These are phyloP conservation scores for Corrigiola litoralis DNA, from an alignment of 179 eudicot genomes.

Conservation along the genomic window DNA sequence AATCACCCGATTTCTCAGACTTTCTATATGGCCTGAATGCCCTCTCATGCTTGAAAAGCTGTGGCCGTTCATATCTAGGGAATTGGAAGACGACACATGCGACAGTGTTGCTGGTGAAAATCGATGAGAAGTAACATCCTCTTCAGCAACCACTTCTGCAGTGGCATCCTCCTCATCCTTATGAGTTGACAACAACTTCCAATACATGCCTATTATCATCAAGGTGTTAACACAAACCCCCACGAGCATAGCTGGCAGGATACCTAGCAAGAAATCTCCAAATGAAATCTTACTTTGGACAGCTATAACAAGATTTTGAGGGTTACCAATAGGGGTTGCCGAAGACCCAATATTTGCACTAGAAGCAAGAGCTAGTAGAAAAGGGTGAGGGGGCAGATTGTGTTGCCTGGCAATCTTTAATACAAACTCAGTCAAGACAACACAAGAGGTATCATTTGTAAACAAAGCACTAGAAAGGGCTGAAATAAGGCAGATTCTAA, in stretches of 20 bases:
- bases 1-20: constrained; percentile 37
- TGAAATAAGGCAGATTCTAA: constrained; percentile 65
- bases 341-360: constrained; percentile 91
- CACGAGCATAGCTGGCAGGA: constrained; percentile 67
- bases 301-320: constrained; percentile 85
- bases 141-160: constrained; percentile 47
- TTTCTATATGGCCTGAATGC: constrained; percentile 29
- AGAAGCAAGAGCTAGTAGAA: constrained; percentile 84
- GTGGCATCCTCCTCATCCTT: constrained; percentile 61
- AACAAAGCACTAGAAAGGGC: constrained; percentile 79
- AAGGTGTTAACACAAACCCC: constrained; percentile 55
- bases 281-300: constrained; percentile 64
- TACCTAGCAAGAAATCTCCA: constrained; percentile 54
- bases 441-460: constrained; percentile 83
- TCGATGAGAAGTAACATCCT: constrained; percentile 62
- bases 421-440: constrained; percentile 77
- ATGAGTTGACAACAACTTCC: constrained; percentile 57
- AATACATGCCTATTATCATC: constrained; percentile 58
- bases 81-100: constrained; percentile 43
- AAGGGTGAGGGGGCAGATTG: constrained; percentile 81
- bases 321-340: constrained; percentile 93
- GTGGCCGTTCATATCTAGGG: constrained; percentile 29
- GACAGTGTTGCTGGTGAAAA: constrained; percentile 93
- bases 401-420: constrained; percentile 70
- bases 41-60: constrained; percentile 27